Base-by-base conservation (phyloP, 2,329 filamentous ascomycete species). In the Claviceps pusilla region DNA sequence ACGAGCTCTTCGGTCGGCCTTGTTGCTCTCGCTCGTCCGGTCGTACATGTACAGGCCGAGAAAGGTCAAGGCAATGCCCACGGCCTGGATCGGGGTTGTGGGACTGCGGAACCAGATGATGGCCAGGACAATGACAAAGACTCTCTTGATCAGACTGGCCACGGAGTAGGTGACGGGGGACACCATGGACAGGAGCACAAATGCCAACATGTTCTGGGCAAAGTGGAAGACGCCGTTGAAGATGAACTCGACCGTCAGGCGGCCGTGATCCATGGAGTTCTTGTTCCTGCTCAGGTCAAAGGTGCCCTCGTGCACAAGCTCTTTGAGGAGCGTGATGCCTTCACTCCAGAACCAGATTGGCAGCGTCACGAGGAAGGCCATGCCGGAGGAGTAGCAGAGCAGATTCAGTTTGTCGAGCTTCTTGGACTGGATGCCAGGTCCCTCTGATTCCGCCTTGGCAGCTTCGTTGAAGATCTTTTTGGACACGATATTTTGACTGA, bases 171-270 rank as follows among this genome's bases (percentile, higher is more conserved):
- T 97, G 42, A 98, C 93, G 0, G 93, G 93, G 0, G 89, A 95
- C 12, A 97, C 86, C 74, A 95, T 86, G 53, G 89, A 95, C 7
- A 98, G 75, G 6, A 98, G 76, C 28, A 95, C 76, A 65, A 98
- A 98, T 0, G 93, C 93, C 54, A 98, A 78, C 53, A 98, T 94
- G 65, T 95, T 96, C 65, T 98, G 93, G 16, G 82, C 87, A 68
- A 97, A 98, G 69, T 98, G 93, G 66, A 95, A 96, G 4, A 89
- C 84, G 54, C 93, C 93, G 68, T 98, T 98, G 76, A 98, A 97
- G 52, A 97, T 68, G 66, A 95, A 97, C 65, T 98, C 93, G n/a
- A 94, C 64, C 0, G 77, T 73, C 48, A 86, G 68, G 2, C 87
- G 81, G 31, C 85, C 88, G 56, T 90, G 84, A 59, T 87, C 85